Base-by-base conservation (phyloP, 352 stramenopile species). In the Globisporangium heterothallicum region DNA sequence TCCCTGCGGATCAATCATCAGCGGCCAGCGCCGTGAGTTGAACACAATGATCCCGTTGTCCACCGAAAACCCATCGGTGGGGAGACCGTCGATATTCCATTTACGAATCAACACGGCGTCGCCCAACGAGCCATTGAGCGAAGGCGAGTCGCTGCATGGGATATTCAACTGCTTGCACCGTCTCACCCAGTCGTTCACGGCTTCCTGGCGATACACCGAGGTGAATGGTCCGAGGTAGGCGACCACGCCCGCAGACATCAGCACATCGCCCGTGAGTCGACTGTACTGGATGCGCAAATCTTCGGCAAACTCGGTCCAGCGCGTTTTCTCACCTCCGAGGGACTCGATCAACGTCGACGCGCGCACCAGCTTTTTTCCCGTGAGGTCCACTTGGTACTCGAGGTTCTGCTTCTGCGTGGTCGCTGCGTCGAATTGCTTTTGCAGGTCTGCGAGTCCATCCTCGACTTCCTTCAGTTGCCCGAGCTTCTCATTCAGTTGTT, bases 11-110 rank as follows among this genome's bases (percentile, higher is more conserved):
- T 98, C 94, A 43, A 98, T 98, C 85, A 98, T 96, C 12, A 98
- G 59, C 9, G 94, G 94, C 94, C 94, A 98, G 12, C 94, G 80
- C 13, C 92, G 68, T 9, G 92, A 90, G 56, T 97, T 97, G 55
- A 97, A 97, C 10, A 97, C 76, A 16, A 98, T 84, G 50, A 98
- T 98, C 19, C 86, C 94, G 48, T 98, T 98, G 57, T 98, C 94
- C 8, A 98, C 74, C 4, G 83, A 97, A 56, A 98, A 97, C 1
- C 74, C 71, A 51, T 98, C 94, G 0, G 90, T 97, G 3, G 93
- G 93, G 2, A 98, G 67, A 0, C 94, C 94, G 46, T 96, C 88
- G 42, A 98, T 97, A 53, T 97, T 96, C 94, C 94, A 98, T 55
- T 97, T 88, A 22, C 92, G 83, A 46, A 98, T 84, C 36, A 88